A percentile compares a stretch with the other conserved stretches of the same genome.
phyloP scores from a whole-genome alignment of 2,329 filamentous ascomycete species.

The Cytospora paraplurivora region DNA sequence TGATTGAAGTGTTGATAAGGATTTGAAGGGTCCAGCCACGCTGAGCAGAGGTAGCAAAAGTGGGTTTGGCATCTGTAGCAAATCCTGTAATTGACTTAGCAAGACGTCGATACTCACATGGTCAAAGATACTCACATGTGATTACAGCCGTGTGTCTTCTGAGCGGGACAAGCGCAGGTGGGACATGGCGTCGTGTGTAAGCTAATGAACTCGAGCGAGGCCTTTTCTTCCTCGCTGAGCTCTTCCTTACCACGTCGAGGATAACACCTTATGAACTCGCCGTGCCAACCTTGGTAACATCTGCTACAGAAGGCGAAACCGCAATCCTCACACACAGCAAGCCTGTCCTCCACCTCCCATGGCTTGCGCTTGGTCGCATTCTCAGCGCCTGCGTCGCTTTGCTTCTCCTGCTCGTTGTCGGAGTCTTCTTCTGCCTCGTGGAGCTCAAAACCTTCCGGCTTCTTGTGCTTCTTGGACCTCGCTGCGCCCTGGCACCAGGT shows the following conservation, averaged over 20 bases:
- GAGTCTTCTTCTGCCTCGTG: conserved; percentile 57
- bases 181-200: conserved; percentile 85
- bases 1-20: conserved; percentile 90
- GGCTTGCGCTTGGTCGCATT: conserved; percentile 39
- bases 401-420: conserved; percentile 48
- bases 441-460: conserved; percentile 67
- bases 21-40: conserved; percentile 80
- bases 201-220: conserved; percentile 80
- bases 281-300: conserved; percentile 83
- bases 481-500: conserved; percentile 92
- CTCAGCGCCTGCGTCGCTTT: conserved; percentile 35
- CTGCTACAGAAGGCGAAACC: conserved; percentile 81
- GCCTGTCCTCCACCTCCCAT: conserved; percentile 60
- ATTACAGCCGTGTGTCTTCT: conserved; percentile 94
- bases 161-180: conserved; percentile 79
- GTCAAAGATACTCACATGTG: conserved; percentile 63
- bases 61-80: conserved; percentile 88
- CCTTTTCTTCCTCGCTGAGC: conserved; percentile 81
- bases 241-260: conserved; percentile 68
- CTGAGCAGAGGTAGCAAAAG: conserved; percentile 91
- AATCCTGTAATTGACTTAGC: conserved; percentile 44
- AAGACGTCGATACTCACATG: background rate
- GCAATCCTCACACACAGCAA: conserved; percentile 88
- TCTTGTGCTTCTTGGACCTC: conserved; percentile 71
- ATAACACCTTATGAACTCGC: conserved; percentile 72